Conservation (phyloP, 1,139 yeast species). For the Candida glucosophila region DNA sequence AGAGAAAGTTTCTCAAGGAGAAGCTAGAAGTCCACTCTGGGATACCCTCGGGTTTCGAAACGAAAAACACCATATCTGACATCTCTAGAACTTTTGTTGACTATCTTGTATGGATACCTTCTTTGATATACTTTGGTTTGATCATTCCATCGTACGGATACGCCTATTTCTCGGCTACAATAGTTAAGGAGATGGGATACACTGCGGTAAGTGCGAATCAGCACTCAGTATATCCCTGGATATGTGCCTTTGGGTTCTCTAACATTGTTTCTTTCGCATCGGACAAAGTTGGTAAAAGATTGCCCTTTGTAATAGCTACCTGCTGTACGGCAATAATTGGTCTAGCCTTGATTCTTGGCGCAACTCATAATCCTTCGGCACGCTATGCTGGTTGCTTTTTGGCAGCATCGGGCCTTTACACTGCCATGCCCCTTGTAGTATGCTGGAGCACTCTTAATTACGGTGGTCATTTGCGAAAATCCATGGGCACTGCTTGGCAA, state of each 20-base stretch:
- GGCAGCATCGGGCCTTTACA: constrained; percentile 55
- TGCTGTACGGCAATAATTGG: constrained; percentile 43
- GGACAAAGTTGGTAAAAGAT: constrained; percentile 38
- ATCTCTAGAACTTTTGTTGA: constrained; percentile 38
- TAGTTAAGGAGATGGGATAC: constrained; percentile 49
- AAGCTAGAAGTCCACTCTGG: constrained; percentile 48
- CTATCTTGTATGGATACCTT: constrained; percentile 43
- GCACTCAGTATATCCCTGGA: constrained; percentile 69
- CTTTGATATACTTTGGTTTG: constrained; percentile 52
- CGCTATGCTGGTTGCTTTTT: constrained; percentile 71
- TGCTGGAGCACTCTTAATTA: constrained; percentile 66
- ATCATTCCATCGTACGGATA: constrained; percentile 65
- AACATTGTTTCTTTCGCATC: constrained; percentile 41
- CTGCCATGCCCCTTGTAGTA: constrained; percentile 67
- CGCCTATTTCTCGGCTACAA: constrained; percentile 63
- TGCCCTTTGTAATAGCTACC: constrained; percentile 38
- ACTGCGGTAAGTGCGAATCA: constrained; percentile 56
- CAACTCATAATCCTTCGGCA: constrained; percentile 21
- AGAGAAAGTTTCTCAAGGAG: constrained; percentile 40
- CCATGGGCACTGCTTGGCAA: constrained; percentile 69
- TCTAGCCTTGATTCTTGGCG: constrained; percentile 42
- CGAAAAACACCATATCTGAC: constrained; percentile 34
- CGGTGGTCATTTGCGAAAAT: constrained; percentile 62
- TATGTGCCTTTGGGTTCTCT: constrained; percentile 49
- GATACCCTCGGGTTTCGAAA: constrained; percentile 43